phyloP scores from a whole-genome alignment of 257 asterid genomes.

The Striga asiatica region DNA sequence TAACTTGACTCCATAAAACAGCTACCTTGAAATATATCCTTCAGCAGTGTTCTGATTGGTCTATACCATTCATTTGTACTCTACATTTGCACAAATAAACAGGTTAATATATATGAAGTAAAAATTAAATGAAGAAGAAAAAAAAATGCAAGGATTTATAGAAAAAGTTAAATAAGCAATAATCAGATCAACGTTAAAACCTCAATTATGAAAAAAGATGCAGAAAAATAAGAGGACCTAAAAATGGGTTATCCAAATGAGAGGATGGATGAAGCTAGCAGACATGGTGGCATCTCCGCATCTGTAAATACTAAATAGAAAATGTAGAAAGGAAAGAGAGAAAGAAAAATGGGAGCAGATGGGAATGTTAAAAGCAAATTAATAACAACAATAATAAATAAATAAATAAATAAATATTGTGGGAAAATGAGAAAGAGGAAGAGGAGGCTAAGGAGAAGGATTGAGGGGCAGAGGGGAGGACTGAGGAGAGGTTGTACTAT shows the following conservation, averaged over 20 bases:
- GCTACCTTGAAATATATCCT: conserved; percentile 14
- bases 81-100: conserved; percentile 13
- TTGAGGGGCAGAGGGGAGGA: conserved; percentile 20
- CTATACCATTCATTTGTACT: conserved; percentile 13
- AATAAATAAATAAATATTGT: neutral
- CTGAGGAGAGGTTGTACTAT: conserved; percentile 31
- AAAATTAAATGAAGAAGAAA: neutral
- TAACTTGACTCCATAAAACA: neutral
- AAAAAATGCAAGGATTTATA: conserved; percentile 16
- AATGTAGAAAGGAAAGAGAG: neutral
- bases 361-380: neutral
- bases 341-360: conserved; percentile 5
- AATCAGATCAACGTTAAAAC: too few relatives aligned
- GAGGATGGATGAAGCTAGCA: conserved; percentile 18
- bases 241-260: conserved; percentile 23
- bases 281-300: too few relatives aligned
- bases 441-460: conserved; percentile 22
- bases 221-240: conserved; percentile 19
- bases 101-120: conserved; percentile 8
- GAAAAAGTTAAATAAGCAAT: too few relatives aligned
- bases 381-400: too few relatives aligned
- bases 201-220: conserved; percentile 21
- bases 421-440: neutral
- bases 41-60: conserved; percentile 17
- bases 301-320: too few relatives aligned